Base-by-base conservation (phyloP, 371 early-diverging fungal species). In the Mucor lusitanicus region DNA sequence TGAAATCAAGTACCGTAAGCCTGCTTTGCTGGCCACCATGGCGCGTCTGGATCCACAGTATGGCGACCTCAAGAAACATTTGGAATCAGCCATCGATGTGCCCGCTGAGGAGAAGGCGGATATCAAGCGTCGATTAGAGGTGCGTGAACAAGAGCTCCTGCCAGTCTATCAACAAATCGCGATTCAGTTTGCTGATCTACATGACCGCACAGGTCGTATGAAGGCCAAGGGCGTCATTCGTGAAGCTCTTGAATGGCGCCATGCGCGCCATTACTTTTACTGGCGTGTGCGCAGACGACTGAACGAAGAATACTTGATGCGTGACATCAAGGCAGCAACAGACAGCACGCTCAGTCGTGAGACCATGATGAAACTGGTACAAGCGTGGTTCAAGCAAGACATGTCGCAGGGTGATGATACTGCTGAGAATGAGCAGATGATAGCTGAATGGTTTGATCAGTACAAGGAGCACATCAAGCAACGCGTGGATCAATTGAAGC, bases 1-100 rank as follows among this genome's bases (percentile, higher is more conserved):
- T 19, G 96, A 95, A 74, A 97, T 99, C 87, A 99, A 99, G 88
- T 98, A 92, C 91, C 93, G 99, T 53, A 92, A 91, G 79, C 93
- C 97, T 25, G 92, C 95, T 76, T 69, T 97, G 68, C 70, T 97
- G 53, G 91, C 93, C 5, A 91, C 95, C 28, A 96, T 98, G 92
- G 97, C 93, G 72, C 91, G 98, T 28, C 70, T 98, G 56, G 97
- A 98, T 72, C 74, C 82, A 19, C 76, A 80, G 60, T 95, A 94
- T 82, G 84, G 87, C 33, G 69, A 76, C 3, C 81, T 95, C 67
- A 96, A 95, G 85, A 73, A 73, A 30, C 75, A 86, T 42, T 76
- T 91, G 25, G 78, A 30, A 56, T 30, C 83, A 32, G 82, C 85
- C 42, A 79, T 86, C 19, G 72, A 73, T 19, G 67, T 81, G 60